Conservation (phyloP, 2,329 filamentous ascomycete species). For the Penicillium sp. region DNA sequence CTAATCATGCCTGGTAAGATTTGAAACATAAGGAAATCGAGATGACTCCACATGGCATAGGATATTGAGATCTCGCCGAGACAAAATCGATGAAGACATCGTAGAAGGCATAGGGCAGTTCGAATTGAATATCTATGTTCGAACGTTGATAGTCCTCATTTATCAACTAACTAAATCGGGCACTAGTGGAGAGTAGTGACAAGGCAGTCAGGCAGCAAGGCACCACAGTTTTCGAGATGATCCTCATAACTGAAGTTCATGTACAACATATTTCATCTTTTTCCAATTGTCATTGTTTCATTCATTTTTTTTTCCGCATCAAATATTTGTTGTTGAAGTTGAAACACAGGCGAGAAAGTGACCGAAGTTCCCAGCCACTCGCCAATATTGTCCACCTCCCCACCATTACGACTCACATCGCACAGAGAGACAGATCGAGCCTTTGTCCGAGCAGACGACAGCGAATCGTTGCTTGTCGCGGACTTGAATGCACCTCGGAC, state of each 20-base stretch:
- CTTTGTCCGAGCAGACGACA: neutral
- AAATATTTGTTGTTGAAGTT: neutral
- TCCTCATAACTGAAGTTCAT: too few relatives aligned
- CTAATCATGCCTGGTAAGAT: neutral
- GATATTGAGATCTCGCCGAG: neutral
- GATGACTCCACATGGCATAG: neutral
- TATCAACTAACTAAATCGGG: neutral
- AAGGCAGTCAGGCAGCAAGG: neutral
- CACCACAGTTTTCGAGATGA: neutral
- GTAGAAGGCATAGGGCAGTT: too few relatives aligned
- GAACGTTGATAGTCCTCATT: neutral
- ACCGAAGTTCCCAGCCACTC: constrained; percentile 5
- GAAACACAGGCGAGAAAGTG: neutral
- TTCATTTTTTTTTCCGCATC: neutral
- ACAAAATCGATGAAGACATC: neutral
- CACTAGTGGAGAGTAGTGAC: neutral
- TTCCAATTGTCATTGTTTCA: neutral
- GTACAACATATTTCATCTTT: too few relatives aligned
- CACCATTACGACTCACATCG: constrained; percentile 5
- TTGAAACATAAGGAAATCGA: neutral
- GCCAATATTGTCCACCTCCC: constrained; percentile 4
- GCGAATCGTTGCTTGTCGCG: neutral
- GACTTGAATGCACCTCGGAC: constrained; percentile 2
- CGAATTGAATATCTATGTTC: too few relatives aligned
- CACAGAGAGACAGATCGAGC: constrained; percentile 1